Evolutionary conservation across 2,329 filamentous ascomycete genomes (phyloP).

Genomic region (Botrytis porri): DNA sequence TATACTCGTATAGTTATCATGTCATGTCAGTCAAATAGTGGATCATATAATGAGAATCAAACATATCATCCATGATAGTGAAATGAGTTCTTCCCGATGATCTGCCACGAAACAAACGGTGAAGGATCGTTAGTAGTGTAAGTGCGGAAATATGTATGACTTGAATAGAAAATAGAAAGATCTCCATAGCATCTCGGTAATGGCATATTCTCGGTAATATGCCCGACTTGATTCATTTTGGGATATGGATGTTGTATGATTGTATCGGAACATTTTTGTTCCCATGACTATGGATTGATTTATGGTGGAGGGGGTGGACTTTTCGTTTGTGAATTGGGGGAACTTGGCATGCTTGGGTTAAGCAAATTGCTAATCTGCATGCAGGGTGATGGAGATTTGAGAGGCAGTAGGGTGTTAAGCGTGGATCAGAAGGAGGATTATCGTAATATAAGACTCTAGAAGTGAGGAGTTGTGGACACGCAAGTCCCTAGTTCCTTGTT

Average conservation of each 20-base stretch:
- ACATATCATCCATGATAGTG: background rate
- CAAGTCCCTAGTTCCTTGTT: background rate
- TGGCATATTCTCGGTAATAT: background rate
- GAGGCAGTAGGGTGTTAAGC: background rate
- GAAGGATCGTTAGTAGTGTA: background rate
- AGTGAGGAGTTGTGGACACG: background rate
- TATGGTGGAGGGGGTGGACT: background rate
- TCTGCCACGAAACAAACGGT: constrained; percentile 5
- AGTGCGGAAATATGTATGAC: background rate
- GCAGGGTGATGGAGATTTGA: background rate
- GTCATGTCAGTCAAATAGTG: background rate
- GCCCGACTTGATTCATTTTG: background rate
- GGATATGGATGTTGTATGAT: background rate
- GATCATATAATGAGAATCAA: background rate
- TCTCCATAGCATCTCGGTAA: background rate
- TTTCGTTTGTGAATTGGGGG: background rate
- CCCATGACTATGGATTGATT: constrained; percentile 1
- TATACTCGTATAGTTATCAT: background rate
- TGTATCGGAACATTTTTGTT: background rate
- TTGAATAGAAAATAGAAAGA: background rate
- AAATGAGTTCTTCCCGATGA: background rate
- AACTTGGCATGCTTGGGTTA: background rate
- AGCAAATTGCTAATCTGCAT: background rate
- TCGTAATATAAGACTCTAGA: background rate
- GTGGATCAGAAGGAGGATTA: background rate